Base-by-base conservation (phyloP, 1,284 basidiomycete genomes). In the Chalciporus sp. region DNA sequence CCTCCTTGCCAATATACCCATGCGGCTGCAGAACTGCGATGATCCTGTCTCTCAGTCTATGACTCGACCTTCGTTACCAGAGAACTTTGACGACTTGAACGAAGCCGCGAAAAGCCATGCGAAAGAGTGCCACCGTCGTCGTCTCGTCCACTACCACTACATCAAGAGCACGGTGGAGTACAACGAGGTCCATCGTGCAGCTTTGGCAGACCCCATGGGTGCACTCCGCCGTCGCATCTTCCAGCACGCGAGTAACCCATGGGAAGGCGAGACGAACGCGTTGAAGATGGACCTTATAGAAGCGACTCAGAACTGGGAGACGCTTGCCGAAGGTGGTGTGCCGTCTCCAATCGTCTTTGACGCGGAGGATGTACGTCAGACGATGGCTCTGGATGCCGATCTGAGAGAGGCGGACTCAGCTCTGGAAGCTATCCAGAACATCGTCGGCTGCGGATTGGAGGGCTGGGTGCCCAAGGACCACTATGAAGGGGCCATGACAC, bases 1-100 rank as follows among this genome's bases (percentile, higher is more conserved):
- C 65, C 77, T 81, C 68, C 71, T 70, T 47, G 72, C 74, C 33
- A 69, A 74, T 58, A 67, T 82, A 65, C 80, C 79, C 17, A n/a
- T 63, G 27, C 63, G 61, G 27, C 45, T 82, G 0, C 75, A 80
- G 69, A 81, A 47, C 33, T 47, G 27, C 23, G 14, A 39, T 9
- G 45, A 37, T 47, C 20, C 12, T n/a, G 20, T 26, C 19, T 47
- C 45, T 12, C 45, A n/a, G n/a, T 47, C 10, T 27, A 35, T 47
- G 33, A 37, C 12, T 3, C 19, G 3, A 8, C 33, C 45, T 35
- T 47, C 16, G 14, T 19, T 33, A 31, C 44, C 44, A 7, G 29
- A 10, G 29, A 35, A 33, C 2, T 20, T 33, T 4, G 44, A 33
- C n/a, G 29, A 46, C 31, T 19, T 37, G 20, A n/a, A 37, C 12